Base-by-base conservation (phyloP, 2,329 filamentous ascomycete genomes). In the Pezicula carpinea region DNA sequence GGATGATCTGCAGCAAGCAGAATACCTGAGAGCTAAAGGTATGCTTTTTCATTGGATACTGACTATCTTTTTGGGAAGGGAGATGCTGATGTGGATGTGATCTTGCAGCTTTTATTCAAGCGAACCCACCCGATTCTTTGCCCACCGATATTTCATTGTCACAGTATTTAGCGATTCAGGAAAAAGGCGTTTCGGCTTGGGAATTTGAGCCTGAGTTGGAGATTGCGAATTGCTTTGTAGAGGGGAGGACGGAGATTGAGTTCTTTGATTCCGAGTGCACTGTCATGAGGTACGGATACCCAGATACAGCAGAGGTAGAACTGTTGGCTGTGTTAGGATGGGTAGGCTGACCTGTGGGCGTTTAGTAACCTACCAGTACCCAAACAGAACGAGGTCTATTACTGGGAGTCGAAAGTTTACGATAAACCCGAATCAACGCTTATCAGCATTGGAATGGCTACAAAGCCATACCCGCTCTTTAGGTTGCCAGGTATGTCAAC, bases 171-270 rank as follows among this genome's bases (percentile, higher is more conserved):
- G 93, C 93, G 35, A 99, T 99, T 56, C 93, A 99, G 71, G 93
- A 99, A 72, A 99, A 99, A 68, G 93, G 93, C 43, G 92, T 99
- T n/a, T 96, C 93, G 5, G 93, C 93, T 6, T 99, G 93, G 93
- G 93, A 99, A 67, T 99, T 99, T 62, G 93, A 97, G 67, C 93
- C 93, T n/a, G 93, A 99, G 67, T 73, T 97, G 31, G 93, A 99
- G 69, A 96, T 97, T 57, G 93, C 93, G 57, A 97, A 97, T 69
- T 99, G 93, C 68, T 99, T 99, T 64, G 93, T 99, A 54, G 92
- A 99, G 69, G 92, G 74, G 34, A 82, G 93, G 55, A 99, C 93
- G 10, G 93, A 99, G 67, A 96, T 99, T 54, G 93, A 99, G 66
- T 99, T 99, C 71, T 99, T 95, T 64, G 93, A 99, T 68, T 93